Conservation (phyloP, 208 protist genomes). For the Porcisia hertigi region DNA sequence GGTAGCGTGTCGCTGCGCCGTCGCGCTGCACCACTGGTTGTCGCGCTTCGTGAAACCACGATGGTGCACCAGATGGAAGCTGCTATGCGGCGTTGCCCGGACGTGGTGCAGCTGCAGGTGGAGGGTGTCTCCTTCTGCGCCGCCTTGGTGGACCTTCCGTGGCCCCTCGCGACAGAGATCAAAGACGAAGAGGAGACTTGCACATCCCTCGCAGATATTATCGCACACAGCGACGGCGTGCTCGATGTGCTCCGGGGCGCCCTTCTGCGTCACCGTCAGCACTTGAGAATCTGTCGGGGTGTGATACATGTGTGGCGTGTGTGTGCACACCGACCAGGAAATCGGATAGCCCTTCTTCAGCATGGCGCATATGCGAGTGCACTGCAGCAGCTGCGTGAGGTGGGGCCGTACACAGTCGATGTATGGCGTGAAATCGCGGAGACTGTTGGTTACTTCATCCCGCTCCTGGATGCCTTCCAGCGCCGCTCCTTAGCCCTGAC, state of each 20-base stretch:
- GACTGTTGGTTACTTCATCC: constrained; percentile 45
- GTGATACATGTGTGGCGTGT: constrained; percentile 45
- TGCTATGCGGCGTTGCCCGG: constrained; percentile 39
- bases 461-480: constrained; percentile 62
- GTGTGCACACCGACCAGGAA: constrained; percentile 44
- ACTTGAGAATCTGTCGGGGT: constrained; percentile 37
- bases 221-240: constrained; percentile 59
- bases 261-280: constrained; percentile 24
- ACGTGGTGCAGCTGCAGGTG: constrained; percentile 34
- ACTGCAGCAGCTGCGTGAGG: constrained; percentile 18
- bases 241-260: constrained; percentile 38
- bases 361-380: constrained; percentile 45
- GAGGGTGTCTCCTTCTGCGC: constrained; percentile 44
- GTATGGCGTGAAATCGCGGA: constrained; percentile 48
- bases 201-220: constrained; percentile 38
- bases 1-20: background rate
- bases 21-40: constrained; percentile 18
- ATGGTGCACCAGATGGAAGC: constrained; percentile 41
- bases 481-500: constrained; percentile 46
- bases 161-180: constrained; percentile 7
- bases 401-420: constrained; percentile 22
- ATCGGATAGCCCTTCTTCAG: constrained; percentile 36
- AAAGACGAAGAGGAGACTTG: background rate
- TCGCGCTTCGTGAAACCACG: constrained; percentile 28
- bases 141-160: constrained; percentile 39